Base-by-base conservation (phyloP, 208 protist species). In the Crithidia fasciculata region DNA sequence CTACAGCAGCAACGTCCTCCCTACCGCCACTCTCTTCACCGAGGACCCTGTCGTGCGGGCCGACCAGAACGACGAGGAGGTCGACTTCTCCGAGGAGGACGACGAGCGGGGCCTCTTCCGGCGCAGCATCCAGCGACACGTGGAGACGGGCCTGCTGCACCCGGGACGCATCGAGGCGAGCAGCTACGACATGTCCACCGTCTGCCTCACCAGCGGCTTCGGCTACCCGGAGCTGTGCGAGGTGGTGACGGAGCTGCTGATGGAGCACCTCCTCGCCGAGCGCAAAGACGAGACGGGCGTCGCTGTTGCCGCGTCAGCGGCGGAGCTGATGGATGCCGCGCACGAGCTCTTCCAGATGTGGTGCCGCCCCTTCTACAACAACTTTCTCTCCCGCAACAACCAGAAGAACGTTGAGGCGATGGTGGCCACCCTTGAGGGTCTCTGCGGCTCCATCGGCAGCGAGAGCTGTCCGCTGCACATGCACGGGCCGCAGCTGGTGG, bases 191-290 rank as follows among this genome's bases (percentile, higher is more conserved):
- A 93, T 95, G 85, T 88, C 81, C 36, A 84, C 78, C 8, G 68
- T 78, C 10, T 86, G 89, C 65, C 80, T 92, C 47, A 80, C 80
- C 37, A 65, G 67, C 67, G 67, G 65, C 50, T 83, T 84, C 60
- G 76, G 76, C 39, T 86, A 93, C 72, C 66, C 79, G 49, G 84
- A 91, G 57, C 65, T 96, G 54, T 89, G 88, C 80, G 77, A 85
- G 73, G 59, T 91, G 41, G 91, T 95, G 54, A 95, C 87, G 39
- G 81, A 93, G 81, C 60, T 82, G 57, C 78, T 95, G n/a, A 67
- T 95, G 44, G 68, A 81, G 62, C 79, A 93, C 74, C 49, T 86
- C 3, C 61, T 91, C 10, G 66, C 71, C 39, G 68, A 77, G 37
- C 72, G 82, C 39, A 68, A 59, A 8, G 62, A 67, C 41, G 72